phyloP scores from a whole-genome alignment of 1,139 yeast genomes.

The Hansenula sp. region DNA sequence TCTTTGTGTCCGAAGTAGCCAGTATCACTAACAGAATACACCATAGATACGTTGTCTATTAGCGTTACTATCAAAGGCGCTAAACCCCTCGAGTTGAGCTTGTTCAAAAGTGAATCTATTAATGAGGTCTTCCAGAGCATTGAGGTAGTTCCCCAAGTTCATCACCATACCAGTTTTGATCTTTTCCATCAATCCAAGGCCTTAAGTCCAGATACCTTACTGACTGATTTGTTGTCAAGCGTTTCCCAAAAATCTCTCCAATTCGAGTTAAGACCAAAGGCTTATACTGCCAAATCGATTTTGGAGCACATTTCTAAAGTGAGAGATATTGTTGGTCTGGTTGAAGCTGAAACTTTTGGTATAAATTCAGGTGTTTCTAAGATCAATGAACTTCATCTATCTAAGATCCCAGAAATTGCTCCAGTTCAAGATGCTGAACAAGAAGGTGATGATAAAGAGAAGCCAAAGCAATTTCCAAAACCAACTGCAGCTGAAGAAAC shows the following conservation, averaged over 20 bases:
- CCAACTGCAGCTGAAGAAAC: slow-evolving; percentile 14
- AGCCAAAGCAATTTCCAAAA: slow-evolving; percentile 11
- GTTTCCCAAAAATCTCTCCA: slow-evolving; percentile 24
- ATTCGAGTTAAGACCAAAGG: slow-evolving; percentile 34
- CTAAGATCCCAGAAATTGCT: slow-evolving; percentile 1
- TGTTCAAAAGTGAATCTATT: slow-evolving; percentile 42
- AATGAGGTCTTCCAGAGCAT: slow-evolving; percentile 59
- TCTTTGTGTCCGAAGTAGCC: slow-evolving; percentile 1
- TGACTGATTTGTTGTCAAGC: slow-evolving; percentile 20
- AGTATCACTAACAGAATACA: not conserved
- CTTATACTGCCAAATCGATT: slow-evolving; percentile 44
- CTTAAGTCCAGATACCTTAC: slow-evolving; percentile 22
- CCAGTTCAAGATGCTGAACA: slow-evolving; percentile 7
- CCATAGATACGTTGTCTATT: slow-evolving; percentile 3
- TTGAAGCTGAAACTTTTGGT: slow-evolving; percentile 29
- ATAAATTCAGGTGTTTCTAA: slow-evolving; percentile 38
- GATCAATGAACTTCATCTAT: slow-evolving; percentile 28
- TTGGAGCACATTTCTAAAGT: slow-evolving; percentile 42
- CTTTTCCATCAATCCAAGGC: slow-evolving; percentile 37
- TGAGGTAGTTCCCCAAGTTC: slow-evolving; percentile 48
- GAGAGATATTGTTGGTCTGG: slow-evolving; percentile 44
- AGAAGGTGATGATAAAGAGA: slow-evolving; percentile 7
- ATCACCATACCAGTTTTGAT: slow-evolving; percentile 59
- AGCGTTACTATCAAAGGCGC: slow-evolving; percentile 1
- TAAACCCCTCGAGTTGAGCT: slow-evolving; percentile 31